Conservation (phyloP, 2,329 filamentous ascomycete genomes). For the Calonectria ilicicola region DNA sequence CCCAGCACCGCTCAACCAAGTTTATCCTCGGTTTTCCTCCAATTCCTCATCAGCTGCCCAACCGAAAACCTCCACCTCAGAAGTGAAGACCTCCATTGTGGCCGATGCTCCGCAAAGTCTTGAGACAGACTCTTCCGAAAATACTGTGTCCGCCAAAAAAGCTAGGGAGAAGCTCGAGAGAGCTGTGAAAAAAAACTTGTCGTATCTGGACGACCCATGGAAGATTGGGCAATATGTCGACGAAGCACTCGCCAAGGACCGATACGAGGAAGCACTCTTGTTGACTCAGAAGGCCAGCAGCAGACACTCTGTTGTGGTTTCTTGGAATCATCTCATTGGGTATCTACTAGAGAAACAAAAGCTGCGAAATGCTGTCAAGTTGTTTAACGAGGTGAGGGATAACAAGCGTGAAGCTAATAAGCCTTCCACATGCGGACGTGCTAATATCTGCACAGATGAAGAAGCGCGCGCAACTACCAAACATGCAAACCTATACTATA, state of each 20-base stretch:
- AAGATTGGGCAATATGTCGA: conserved; percentile 78
- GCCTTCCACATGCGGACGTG: background rate
- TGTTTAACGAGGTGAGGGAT: conserved; percentile 89
- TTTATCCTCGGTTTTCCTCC: conserved; percentile 29
- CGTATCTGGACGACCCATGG: conserved; percentile 76
- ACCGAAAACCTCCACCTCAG: background rate
- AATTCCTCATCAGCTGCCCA: background rate
- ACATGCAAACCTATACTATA: conserved; percentile 85
- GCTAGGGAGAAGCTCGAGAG: conserved; percentile 47
- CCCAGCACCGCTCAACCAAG: conserved; percentile 20
- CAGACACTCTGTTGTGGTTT: conserved; percentile 73
- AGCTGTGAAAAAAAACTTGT: conserved; percentile 66
- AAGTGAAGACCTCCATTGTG: background rate
- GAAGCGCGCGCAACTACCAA: conserved; percentile 85
- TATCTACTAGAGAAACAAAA: conserved; percentile 73
- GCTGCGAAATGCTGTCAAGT: conserved; percentile 75
- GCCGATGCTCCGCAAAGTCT: conserved; percentile 40
- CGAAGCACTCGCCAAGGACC: conserved; percentile 67
- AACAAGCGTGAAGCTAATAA: background rate
- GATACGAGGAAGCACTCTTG: conserved; percentile 74
- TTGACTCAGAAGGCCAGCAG: conserved; percentile 78
- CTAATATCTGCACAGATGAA: conserved; percentile 78
- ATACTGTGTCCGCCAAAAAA: conserved; percentile 32
- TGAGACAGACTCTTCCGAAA: conserved; percentile 26
- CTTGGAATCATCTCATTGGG: conserved; percentile 89